Evolutionary conservation across 108 stramenopile genomes (phyloP).

Genomic region (Nitzschia sp.): DNA sequence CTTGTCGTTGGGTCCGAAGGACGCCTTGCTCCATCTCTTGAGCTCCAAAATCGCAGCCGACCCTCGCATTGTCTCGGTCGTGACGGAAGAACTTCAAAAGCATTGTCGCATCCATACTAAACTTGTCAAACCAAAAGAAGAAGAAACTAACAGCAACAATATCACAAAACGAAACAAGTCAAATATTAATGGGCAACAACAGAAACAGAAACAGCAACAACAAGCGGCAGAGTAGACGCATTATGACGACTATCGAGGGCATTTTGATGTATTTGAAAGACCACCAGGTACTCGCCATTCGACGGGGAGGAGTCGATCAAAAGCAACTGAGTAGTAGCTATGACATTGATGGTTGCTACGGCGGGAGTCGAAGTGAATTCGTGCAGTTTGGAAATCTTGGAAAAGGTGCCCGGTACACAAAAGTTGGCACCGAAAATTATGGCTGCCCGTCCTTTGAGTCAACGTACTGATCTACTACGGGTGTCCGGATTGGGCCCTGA

Average conservation of each 20-base stretch:
- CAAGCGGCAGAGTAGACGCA: conserved; percentile 15
- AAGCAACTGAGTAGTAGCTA: no score
- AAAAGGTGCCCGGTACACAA: no score
- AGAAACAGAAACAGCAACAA: no score
- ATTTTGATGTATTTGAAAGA: conserved; percentile 30
- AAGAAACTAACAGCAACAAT: conserved; percentile 16
- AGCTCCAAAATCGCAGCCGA: conserved; percentile 56
- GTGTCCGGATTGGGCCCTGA: conserved; percentile 61
- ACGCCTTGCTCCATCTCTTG: conserved; percentile 37
- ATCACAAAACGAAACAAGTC: conserved; percentile 4
- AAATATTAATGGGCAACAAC: no score
- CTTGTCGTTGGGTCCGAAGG: conserved; percentile 14
- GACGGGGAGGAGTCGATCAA: no score
- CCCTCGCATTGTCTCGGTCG: conserved; percentile 36
- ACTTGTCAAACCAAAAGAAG: conserved; percentile 4
- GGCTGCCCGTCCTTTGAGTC: conserved; percentile 47
- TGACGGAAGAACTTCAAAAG: conserved; percentile 27
- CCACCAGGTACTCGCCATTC: no score
- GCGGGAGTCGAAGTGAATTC: no score
- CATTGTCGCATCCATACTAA: conserved; percentile 43
- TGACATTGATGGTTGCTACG: no score
- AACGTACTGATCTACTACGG: conserved; percentile 48
- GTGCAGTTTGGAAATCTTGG: no score
- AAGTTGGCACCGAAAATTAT: no score
- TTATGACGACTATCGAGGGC: conserved; percentile 50